Evolutionary conservation across 169 alveolate genomes (phyloP).

Genomic region (Plasmodium cynomolgi): DNA sequence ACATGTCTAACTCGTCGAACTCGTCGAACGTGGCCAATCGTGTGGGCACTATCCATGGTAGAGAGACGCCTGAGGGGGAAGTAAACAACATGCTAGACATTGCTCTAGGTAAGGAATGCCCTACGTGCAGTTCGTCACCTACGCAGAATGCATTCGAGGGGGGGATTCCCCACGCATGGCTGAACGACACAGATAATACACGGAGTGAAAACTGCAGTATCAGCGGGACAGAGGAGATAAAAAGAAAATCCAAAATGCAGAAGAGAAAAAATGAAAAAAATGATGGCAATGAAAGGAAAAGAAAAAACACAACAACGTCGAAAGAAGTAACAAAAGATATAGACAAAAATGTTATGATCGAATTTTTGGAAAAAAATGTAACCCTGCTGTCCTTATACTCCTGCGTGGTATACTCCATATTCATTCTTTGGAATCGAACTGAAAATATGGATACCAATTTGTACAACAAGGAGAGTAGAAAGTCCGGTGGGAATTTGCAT

Average conservation of each 20-base stretch:
- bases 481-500: slow-evolving; percentile 35
- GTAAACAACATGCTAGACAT: too few relatives aligned
- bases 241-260: neutral
- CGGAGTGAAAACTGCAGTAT: neutral
- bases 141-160: too few relatives aligned
- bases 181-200: neutral
- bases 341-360: slow-evolving; percentile 8
- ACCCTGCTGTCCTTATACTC: slow-evolving; percentile 35
- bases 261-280: neutral
- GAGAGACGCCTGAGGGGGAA: neutral
- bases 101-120: too few relatives aligned
- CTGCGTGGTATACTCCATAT: slow-evolving; percentile 51
- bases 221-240: neutral
- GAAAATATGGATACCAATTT: slow-evolving; percentile 58
- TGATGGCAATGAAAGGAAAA: neutral
- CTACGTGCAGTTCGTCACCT: too few relatives aligned
- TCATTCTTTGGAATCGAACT: slow-evolving; percentile 21
- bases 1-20: too few relatives aligned
- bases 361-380: slow-evolving; percentile 50
- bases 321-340: neutral
- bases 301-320: neutral
- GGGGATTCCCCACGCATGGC: neutral
- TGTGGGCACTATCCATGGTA: neutral
- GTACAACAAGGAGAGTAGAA: slow-evolving; percentile 29
- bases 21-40: neutral